Base-by-base conservation (phyloP, 306 rosid genomes). In the Cicer chorassanicum region DNA sequence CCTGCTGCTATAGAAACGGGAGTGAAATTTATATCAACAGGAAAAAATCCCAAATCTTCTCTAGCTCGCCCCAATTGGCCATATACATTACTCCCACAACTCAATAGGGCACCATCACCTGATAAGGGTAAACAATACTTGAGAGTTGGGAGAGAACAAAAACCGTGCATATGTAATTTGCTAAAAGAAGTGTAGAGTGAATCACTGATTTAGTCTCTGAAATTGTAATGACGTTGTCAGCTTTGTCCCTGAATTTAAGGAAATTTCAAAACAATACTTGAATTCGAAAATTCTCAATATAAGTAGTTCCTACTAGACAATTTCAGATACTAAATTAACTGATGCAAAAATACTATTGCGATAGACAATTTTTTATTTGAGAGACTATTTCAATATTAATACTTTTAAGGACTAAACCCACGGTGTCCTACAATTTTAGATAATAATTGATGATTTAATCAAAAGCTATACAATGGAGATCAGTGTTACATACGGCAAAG, bases 31-130 rank as follows among this genome's bases (percentile, higher is more conserved):
- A 82, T 69, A 29, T 91, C 94, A 82, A 94, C 94, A 1, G 96
- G 91, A 34, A 83, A 81, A 72, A 91, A 66, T 19, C 98, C 96
- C 83, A 88, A 68, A 76, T 87, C 93, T 79, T 74, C 73, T 57
- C 74, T 81, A 18, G 29, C 78, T 84, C 97, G 78, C 64, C 98
- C 98, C 68, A 91, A 77, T 65, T 91, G 98, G 40, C 95, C 93
- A 60, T 94, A 94, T 6, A 77, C 56, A 36, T 89, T 88, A 87
- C 91, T 91, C 80, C 98, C 97, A 48, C 92, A 80, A 78, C 98
- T 94, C 74, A 90, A 87, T 53, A 94, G 85, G 24, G 81, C 41
- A 62, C 89, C 92, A 46, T 85, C 84, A 73, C 94, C 98, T 93
- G 85, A 84, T 65, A 41, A 44, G 34, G 60, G 72, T 43, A 72